phyloP scores from a whole-genome alignment of 2,329 filamentous ascomycete genomes.

The Beauveria brongniartii region DNA sequence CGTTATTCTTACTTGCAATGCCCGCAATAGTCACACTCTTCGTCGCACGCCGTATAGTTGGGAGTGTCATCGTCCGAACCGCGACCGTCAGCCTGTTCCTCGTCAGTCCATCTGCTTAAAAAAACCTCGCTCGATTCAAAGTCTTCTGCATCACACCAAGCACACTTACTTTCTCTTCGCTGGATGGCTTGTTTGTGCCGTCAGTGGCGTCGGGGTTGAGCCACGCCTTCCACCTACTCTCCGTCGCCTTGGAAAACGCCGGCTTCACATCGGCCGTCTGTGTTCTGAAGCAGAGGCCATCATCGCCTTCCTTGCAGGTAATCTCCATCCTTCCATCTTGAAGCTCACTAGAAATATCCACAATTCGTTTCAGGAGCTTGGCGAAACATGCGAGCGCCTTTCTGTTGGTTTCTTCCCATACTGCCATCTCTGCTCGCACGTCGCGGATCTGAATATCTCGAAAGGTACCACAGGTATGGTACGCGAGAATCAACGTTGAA shows the following conservation, averaged over 20 bases:
- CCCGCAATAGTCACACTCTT: constrained; percentile 18
- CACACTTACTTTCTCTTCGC: not conserved
- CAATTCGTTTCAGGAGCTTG: not conserved
- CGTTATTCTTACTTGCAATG: constrained; percentile 12
- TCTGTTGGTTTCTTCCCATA: not conserved
- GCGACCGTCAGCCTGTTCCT: not conserved
- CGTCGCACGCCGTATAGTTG: constrained; percentile 17
- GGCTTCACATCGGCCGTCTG: constrained; percentile 15
- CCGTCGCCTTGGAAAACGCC: constrained; percentile 20
- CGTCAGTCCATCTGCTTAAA: not conserved
- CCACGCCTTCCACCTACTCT: constrained; percentile 17
- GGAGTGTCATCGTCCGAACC: not conserved
- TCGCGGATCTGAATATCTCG: not conserved
- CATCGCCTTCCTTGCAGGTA: not conserved
- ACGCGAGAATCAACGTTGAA: not conserved
- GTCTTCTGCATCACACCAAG: too few relatives aligned
- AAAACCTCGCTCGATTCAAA: not conserved
- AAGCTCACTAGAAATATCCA: not conserved
- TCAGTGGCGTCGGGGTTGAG: not conserved
- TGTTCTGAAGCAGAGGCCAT: constrained; percentile 18
- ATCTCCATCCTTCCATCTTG: not conserved
- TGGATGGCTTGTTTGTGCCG: not conserved
- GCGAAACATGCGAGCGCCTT: not conserved
- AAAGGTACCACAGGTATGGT: not conserved
- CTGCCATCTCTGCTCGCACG: not conserved